Evolutionary conservation across 2,329 filamentous ascomycete species (phyloP).

Genomic region (Coniochaeta sp.): DNA sequence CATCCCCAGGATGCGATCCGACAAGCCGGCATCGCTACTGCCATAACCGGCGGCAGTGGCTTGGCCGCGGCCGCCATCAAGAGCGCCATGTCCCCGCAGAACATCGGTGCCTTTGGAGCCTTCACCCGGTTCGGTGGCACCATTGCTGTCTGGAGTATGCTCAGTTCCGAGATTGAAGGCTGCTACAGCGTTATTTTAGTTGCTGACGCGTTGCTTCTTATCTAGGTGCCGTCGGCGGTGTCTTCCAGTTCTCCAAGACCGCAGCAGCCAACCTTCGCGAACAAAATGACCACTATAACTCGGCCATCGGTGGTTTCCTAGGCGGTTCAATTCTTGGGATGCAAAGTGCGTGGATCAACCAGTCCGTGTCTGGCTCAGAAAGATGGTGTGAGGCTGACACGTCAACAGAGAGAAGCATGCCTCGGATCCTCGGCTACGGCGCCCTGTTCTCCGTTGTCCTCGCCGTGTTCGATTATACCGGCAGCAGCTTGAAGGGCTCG

Average conservation of each 20-base stretch:
- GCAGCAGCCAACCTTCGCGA: slow-evolving; percentile 79
- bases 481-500: slow-evolving; percentile 46
- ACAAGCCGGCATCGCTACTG: slow-evolving; percentile 43
- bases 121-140: slow-evolving; percentile 72
- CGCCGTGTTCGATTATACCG: slow-evolving; percentile 60
- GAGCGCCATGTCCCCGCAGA: slow-evolving; percentile 78
- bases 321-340: slow-evolving; percentile 67
- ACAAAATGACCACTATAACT: slow-evolving; percentile 73
- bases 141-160: slow-evolving; percentile 59
- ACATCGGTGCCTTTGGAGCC: slow-evolving; percentile 72
- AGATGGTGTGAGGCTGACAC: not conserved
- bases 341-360: slow-evolving; percentile 45
- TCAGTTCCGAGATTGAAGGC: not conserved
- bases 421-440: slow-evolving; percentile 63
- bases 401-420: slow-evolving; percentile 52
- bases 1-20: slow-evolving; percentile 48
- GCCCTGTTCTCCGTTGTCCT: slow-evolving; percentile 46
- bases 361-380: not conserved
- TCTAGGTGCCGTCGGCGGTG: slow-evolving; percentile 62
- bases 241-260: slow-evolving; percentile 69
- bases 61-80: slow-evolving; percentile 53
- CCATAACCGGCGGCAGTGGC: slow-evolving; percentile 51
- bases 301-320: slow-evolving; percentile 67
- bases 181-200: not conserved
- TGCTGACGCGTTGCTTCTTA: not conserved